phyloP scores from a whole-genome alignment of 2,329 filamentous ascomycete genomes.

The Penicillium sp. region DNA sequence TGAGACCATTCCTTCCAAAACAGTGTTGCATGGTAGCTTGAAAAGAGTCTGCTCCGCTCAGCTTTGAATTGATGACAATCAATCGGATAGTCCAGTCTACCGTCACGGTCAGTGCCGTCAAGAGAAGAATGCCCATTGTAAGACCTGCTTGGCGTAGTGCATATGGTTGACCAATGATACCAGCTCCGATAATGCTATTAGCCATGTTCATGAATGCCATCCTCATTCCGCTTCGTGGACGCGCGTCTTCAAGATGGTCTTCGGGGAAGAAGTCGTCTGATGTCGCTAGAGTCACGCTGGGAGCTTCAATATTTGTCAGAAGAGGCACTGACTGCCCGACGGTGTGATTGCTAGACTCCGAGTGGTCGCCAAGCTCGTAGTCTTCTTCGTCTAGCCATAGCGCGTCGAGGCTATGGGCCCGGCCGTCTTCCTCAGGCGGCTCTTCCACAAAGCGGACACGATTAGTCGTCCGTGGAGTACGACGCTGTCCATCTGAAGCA shows the following conservation, averaged over 20 bases:
- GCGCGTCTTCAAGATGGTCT: conserved; percentile 56
- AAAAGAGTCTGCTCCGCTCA: conserved; percentile 89
- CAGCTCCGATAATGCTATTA: conserved; percentile 86
- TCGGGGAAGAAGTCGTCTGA: conserved; percentile 54
- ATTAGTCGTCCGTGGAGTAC: conserved; percentile 60
- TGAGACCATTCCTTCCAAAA: conserved; percentile 79
- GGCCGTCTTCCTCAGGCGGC: conserved; percentile 31
- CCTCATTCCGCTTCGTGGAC: conserved; percentile 78
- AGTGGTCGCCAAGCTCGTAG: conserved; percentile 48
- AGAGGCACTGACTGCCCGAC: conserved; percentile 59
- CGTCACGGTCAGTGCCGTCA: conserved; percentile 72
- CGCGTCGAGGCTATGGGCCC: conserved; percentile 25
- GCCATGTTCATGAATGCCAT: conserved; percentile 99
- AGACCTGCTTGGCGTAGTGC: conserved; percentile 92
- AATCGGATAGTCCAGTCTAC: conserved; percentile 97
- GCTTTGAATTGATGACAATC: conserved; percentile 95
- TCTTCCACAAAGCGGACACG: conserved; percentile 66
- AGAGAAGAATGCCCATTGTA: conserved; percentile 69
- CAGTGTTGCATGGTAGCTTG: conserved; percentile 95
- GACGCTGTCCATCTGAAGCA: conserved; percentile 37
- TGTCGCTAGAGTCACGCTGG: conserved; percentile 67
- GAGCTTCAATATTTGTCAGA: conserved; percentile 77
- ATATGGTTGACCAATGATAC: conserved; percentile 81
- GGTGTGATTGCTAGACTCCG: conserved; percentile 36
- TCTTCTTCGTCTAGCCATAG: conserved; percentile 58